A percentile compares a stretch with the other conserved stretches of the same genome.
Conservation (phyloP, 164 flowering plant genomes). For the Vitis rupestris region DNA sequence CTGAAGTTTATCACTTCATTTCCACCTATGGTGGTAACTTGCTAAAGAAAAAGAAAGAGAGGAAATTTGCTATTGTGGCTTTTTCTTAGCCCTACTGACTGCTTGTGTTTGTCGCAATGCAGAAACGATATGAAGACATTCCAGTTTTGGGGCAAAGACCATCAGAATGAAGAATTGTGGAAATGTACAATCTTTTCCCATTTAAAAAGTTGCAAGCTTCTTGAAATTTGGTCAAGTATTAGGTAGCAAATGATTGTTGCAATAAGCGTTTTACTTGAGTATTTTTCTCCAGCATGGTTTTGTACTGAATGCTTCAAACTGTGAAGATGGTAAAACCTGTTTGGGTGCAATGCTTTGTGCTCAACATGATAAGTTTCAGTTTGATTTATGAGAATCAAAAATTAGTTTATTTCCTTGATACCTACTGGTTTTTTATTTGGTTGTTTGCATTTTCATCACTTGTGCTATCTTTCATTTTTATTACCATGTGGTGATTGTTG, state of each 20-base stretch:
- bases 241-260: conserved; percentile 12
- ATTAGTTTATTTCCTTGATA: too few species aligned
- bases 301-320: neutral
- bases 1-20: too few species aligned
- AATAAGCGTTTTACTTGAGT: conserved; percentile 13
- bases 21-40: too few species aligned
- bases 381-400: neutral
- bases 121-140: conserved; percentile 62
- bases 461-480: too few species aligned
- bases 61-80: neutral
- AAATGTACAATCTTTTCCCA: neutral
- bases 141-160: conserved; percentile 53
- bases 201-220: conserved; percentile 2
- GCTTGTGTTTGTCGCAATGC: conserved; percentile 13
- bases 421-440: neutral
- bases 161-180: conserved; percentile 33
- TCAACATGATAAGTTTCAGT: neutral
- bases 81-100: neutral
- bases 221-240: conserved; percentile 1
- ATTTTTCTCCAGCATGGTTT: neutral
- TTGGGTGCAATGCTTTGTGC: conserved; percentile 1
- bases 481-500: too few species aligned
- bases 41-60: too few species aligned
- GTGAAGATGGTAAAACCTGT: neutral
- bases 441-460: too few species aligned